Conservation (phyloP, 768 basidiomycete genomes). For the Phanerodontia chrysosporium region DNA sequence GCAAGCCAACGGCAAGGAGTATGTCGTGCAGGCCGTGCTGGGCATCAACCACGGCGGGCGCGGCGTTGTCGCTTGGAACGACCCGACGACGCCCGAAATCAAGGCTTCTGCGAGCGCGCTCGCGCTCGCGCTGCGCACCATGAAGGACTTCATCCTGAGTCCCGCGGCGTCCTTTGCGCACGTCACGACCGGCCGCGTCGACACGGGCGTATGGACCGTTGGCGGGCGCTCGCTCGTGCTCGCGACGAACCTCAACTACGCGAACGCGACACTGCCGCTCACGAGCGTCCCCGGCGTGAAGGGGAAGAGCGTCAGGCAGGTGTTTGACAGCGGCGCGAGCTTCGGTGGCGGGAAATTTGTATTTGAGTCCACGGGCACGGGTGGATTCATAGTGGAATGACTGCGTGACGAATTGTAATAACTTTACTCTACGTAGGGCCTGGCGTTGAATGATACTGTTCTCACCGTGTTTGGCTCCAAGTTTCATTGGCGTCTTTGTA, state of each 20-base stretch:
- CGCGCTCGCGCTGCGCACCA: slow-evolving; percentile 26
- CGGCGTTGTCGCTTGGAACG: slow-evolving; percentile 38
- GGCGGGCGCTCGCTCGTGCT: slow-evolving; percentile 29
- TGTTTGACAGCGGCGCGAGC: slow-evolving; percentile 26
- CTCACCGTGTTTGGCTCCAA: no score
- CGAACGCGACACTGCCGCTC: slow-evolving; percentile 17
- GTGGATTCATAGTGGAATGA: slow-evolving; percentile 22
- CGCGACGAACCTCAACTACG: slow-evolving; percentile 30
- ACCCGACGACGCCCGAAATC: slow-evolving; percentile 37
- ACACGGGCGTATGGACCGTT: slow-evolving; percentile 32
- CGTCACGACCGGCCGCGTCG: slow-evolving; percentile 20
- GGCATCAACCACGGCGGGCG: slow-evolving; percentile 69
- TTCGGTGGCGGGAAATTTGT: slow-evolving; percentile 13
- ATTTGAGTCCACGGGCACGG: slow-evolving; percentile 23
- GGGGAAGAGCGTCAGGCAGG: slow-evolving; percentile 13
- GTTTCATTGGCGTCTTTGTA: not conserved
- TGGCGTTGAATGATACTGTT: no score
- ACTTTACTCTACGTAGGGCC: no score
- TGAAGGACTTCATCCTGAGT: slow-evolving; percentile 28
- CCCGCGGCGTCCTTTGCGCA: slow-evolving; percentile 24
- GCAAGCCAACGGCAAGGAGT: slow-evolving; percentile 69
- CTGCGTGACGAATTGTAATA: slow-evolving; percentile 1
- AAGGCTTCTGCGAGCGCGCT: slow-evolving; percentile 32
- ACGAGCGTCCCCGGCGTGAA: slow-evolving; percentile 8
- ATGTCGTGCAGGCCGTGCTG: slow-evolving; percentile 58